phyloP scores from a whole-genome alignment of 1,284 basidiomycete species.

The Ganoderma boninense region DNA sequence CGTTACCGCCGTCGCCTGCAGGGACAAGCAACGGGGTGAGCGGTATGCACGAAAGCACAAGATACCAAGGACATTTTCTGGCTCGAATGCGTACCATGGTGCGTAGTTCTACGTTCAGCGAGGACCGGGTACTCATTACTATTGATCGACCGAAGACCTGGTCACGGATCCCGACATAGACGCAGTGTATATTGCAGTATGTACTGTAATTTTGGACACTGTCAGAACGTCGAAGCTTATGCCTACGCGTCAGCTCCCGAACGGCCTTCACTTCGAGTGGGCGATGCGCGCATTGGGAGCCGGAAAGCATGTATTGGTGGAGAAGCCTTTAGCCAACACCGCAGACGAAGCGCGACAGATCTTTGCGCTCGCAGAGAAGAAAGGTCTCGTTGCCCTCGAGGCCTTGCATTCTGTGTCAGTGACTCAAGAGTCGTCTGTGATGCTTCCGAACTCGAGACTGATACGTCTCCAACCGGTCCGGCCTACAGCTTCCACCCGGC shows the following conservation, averaged over 20 bases:
- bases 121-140: too few species aligned
- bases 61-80: constrained; percentile 64
- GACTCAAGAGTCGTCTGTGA: too few species aligned
- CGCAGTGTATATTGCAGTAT: constrained; percentile 68
- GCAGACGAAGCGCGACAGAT: constrained; percentile 62
- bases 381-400: constrained; percentile 46
- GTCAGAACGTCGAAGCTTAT: neutral
- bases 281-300: constrained; percentile 76
- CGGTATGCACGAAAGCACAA: constrained; percentile 63
- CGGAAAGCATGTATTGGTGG: constrained; percentile 78
- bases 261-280: constrained; percentile 80
- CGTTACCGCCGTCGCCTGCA: constrained; percentile 68
- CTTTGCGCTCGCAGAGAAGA: constrained; percentile 44
- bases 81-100: constrained; percentile 62
- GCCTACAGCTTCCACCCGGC: constrained; percentile 53
- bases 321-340: constrained; percentile 71
- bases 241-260: constrained; percentile 57
- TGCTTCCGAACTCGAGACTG: too few species aligned
- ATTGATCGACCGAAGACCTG: constrained; percentile 49
- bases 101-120: neutral
- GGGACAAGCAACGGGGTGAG: constrained; percentile 58
- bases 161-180: constrained; percentile 69
- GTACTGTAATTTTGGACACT: neutral
- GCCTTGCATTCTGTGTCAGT: constrained; percentile 42
- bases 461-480: neutral